Evolutionary conservation across 306 rosid species (phyloP).

Genomic region (Rosa rugosa): DNA sequence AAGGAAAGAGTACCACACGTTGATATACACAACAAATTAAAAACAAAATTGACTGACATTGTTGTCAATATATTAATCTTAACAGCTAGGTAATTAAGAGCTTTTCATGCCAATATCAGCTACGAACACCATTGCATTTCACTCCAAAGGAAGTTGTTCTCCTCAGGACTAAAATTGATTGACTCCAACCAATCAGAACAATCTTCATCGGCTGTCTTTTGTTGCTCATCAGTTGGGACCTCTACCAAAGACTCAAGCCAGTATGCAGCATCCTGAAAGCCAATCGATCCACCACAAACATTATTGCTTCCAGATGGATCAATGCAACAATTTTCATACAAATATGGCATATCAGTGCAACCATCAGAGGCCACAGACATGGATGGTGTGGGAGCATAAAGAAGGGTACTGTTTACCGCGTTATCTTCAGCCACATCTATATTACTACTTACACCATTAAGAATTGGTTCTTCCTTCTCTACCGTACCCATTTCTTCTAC

Average conservation of each 20-base stretch:
- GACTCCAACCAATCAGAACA: not conserved
- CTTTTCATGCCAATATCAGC: too few relatives aligned
- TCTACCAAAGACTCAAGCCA: not conserved
- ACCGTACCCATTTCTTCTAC: too few relatives aligned
- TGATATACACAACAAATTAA: too few relatives aligned
- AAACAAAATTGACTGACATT: too few relatives aligned
- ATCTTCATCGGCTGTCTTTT: not conserved
- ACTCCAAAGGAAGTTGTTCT: not conserved
- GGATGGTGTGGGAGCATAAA: not conserved
- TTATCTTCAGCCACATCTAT: not conserved
- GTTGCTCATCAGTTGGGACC: not conserved
- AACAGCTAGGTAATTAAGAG: too few relatives aligned
- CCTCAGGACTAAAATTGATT: not conserved
- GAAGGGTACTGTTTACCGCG: not conserved
- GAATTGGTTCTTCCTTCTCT: not conserved
- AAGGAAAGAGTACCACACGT: too few relatives aligned
- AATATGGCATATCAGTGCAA: not conserved
- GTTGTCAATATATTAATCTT: too few relatives aligned
- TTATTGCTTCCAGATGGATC: not conserved
- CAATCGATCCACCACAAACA: not conserved
- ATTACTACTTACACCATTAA: not conserved
- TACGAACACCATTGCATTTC: not conserved
- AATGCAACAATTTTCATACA: not conserved
- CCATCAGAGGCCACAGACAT: not conserved
- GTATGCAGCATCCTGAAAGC: not conserved